These are phyloP conservation scores for Athelia sp. DNA, from an alignment of 1,284 basidiomycete species.

Conservation along the genomic window DNA sequence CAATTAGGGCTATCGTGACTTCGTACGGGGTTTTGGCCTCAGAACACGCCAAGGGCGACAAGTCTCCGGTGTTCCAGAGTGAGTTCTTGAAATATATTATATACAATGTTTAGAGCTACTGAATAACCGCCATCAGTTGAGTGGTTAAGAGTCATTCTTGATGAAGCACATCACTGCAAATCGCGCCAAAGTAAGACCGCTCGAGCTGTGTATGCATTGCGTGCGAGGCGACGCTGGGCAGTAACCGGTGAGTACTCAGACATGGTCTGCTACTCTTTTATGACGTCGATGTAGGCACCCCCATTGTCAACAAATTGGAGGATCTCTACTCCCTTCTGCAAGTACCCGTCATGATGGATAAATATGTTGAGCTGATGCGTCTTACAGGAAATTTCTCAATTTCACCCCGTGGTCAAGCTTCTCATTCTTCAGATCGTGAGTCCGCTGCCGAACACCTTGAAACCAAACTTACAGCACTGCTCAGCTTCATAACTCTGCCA, in stretches of 20 bases:
- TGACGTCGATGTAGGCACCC: constrained; percentile 57
- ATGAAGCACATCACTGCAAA: constrained; percentile 96
- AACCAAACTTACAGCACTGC: constrained; percentile 2
- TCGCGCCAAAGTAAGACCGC: constrained; percentile 87
- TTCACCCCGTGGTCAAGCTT: constrained; percentile 92
- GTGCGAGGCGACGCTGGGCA: constrained; percentile 83
- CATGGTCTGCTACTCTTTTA: background rate
- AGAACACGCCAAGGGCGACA: constrained; percentile 71
- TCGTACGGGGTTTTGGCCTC: constrained; percentile 87
- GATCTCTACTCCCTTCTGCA: constrained; percentile 88
- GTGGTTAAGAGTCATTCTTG: constrained; percentile 78
- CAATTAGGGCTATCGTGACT: constrained; percentile 81
- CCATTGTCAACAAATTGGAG: constrained; percentile 93
- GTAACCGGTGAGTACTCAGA: constrained; percentile 57
- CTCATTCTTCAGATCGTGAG: constrained; percentile 81
- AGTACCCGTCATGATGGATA: constrained; percentile 18
- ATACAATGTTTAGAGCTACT: background rate
- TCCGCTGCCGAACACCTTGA: constrained; percentile 8
- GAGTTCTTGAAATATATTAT: constrained; percentile 21
- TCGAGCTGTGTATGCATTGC: constrained; percentile 84
- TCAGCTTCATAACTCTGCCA: constrained; percentile 83
- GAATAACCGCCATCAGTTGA: constrained; percentile 42
- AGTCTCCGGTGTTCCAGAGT: constrained; percentile 75
- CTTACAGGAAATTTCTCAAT: constrained; percentile 74
- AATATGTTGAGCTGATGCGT: background rate